Evolutionary conservation across 2,329 filamentous ascomycete species (phyloP).

Genomic region (Phialocephala sp.): DNA sequence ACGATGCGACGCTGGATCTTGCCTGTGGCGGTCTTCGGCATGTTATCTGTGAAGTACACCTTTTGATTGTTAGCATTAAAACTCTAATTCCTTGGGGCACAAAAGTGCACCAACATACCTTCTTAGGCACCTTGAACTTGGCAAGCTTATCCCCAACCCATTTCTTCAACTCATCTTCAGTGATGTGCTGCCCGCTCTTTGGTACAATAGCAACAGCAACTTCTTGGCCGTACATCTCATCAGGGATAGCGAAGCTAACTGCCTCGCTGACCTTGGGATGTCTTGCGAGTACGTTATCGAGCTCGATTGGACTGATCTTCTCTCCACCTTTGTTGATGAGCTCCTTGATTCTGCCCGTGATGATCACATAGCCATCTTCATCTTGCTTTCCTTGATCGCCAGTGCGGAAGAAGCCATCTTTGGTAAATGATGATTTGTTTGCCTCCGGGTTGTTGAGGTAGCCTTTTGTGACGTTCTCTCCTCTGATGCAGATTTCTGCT

Average conservation of each 20-base stretch:
- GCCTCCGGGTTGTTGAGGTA: constrained; percentile 84
- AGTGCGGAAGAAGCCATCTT: constrained; percentile 82
- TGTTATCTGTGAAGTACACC: constrained; percentile 81
- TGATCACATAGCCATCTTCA: constrained; percentile 79
- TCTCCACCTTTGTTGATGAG: constrained; percentile 90
- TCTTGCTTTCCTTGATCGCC: constrained; percentile 86
- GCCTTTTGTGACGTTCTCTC: constrained; percentile 82
- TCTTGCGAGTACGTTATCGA: constrained; percentile 81
- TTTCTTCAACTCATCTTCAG: constrained; percentile 64
- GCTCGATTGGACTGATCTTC: constrained; percentile 87
- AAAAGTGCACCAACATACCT: constrained; percentile 55
- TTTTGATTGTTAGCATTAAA: constrained; percentile 40
- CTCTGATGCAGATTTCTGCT: constrained; percentile 82
- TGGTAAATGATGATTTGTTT: constrained; percentile 75
- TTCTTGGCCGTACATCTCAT: constrained; percentile 84
- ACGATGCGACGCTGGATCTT: constrained; percentile 88
- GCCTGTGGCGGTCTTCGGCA: constrained; percentile 92
- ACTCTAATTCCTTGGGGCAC: constrained; percentile 1
- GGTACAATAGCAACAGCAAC: constrained; percentile 78
- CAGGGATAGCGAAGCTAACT: constrained; percentile 82
- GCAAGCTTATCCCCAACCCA: constrained; percentile 75
- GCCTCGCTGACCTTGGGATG: constrained; percentile 77
- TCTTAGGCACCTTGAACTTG: constrained; percentile 86
- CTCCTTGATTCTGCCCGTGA: constrained; percentile 93
- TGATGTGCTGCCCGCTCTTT: constrained; percentile 65